A percentile compares a stretch with the other conserved stretches of the same genome.
Evolutionary conservation across 352 stramenopile genomes (phyloP).

Genomic region (Phytophthora uliginosa): DNA sequence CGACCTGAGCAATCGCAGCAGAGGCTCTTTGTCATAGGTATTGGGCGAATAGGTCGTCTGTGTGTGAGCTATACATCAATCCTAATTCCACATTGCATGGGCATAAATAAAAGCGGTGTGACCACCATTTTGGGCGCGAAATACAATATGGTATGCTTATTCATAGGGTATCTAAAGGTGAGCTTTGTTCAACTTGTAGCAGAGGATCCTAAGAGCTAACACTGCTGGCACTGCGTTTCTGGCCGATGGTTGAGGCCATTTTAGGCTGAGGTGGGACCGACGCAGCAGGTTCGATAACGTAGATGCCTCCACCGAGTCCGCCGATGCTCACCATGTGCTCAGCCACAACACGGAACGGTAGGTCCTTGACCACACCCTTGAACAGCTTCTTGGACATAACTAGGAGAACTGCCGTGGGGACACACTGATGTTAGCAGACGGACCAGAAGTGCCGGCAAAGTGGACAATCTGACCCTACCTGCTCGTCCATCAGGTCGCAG

Average conservation of each 20-base stretch:
- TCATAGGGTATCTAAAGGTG: background rate
- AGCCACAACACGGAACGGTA: conserved; percentile 47
- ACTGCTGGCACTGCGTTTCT: conserved; percentile 32
- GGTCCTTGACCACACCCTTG: conserved; percentile 55
- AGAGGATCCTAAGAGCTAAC: conserved; percentile 7
- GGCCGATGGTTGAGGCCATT: conserved; percentile 26
- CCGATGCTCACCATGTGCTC: conserved; percentile 83
- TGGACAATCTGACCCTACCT: conserved; percentile 27
- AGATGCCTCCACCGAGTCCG: conserved; percentile 68
- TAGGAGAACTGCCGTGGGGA: conserved; percentile 59
- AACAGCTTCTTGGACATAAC: conserved; percentile 88
- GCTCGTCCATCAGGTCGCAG: conserved; percentile 63
- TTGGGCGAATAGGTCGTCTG: background rate
- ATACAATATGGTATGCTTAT: background rate
- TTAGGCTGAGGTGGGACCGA: conserved; percentile 13
- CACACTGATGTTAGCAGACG: background rate
- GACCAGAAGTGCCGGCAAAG: background rate
- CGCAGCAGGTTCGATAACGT: conserved; percentile 54
- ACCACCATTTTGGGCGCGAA: background rate
- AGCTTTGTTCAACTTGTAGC: background rate
- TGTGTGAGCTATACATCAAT: too few species aligned
- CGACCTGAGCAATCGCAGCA: conserved; percentile 7
- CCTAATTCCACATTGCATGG: too few species aligned
- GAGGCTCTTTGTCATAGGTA: conserved; percentile 3
- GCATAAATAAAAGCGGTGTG: too few species aligned